Conservation (phyloP, 805 yeast genomes). For the Myxozyma sirexii region DNA sequence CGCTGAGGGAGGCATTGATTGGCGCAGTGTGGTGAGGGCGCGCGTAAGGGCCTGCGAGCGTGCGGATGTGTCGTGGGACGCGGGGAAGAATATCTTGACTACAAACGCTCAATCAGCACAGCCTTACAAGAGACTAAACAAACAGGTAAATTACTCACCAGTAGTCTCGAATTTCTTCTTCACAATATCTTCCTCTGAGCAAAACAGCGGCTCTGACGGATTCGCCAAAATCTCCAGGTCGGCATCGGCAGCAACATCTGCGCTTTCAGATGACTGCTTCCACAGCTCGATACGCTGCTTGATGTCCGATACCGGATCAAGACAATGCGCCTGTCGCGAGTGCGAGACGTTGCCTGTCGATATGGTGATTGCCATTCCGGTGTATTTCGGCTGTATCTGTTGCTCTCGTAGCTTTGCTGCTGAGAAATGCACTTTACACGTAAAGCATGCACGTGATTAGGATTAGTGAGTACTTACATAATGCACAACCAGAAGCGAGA, state of each 20-base stretch:
- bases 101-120: not conserved
- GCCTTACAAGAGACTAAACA: not conserved
- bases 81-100: conserved; percentile 33
- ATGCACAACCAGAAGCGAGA: too few species aligned
- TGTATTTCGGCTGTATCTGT: not conserved
- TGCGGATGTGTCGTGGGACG: not conserved
- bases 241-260: not conserved
- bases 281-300: conserved; percentile 20
- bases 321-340: conserved; percentile 12
- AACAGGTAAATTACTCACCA: conserved; percentile 8
- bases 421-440: too few species aligned
- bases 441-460: too few species aligned
- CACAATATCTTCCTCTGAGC: conserved; percentile 4
- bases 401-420: not conserved
- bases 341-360: conserved; percentile 32
- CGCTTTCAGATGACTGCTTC: conserved; percentile 6
- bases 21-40: conserved; percentile 14
- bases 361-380: conserved; percentile 31
- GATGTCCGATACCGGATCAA: conserved; percentile 14
- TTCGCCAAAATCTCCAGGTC: conserved; percentile 14
- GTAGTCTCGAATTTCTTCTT: conserved; percentile 18
- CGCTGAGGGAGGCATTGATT: conserved; percentile 9
- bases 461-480: too few species aligned
- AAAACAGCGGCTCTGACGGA: conserved; percentile 22
- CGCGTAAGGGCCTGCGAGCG: conserved; percentile 13